Base-by-base conservation (phyloP, 257 asterid genomes). In the Lycium ferocissimum region DNA sequence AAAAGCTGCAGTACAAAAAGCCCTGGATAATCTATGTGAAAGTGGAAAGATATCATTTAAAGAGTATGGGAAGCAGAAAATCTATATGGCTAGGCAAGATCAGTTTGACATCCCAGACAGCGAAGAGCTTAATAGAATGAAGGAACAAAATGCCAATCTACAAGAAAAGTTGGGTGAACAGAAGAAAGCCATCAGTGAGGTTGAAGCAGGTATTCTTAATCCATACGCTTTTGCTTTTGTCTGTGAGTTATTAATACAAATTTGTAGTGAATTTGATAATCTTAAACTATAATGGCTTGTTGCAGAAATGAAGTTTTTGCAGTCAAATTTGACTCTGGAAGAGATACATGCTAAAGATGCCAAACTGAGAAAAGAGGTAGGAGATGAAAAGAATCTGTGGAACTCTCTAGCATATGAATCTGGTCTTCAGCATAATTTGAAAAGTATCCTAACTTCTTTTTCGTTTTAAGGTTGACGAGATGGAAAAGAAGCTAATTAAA, bases 61-160 rank as follows among this genome's bases (percentile, higher is more conserved):
- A 85, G 99, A 97, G 88, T 97, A 95, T 80, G 99, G 99, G 18
- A 97, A 97, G 91, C 98, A 95, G 95, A 97, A 97, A 86, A 91
- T 97, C 81, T 97, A 94, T 87, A 80, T 97, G 84, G 99, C 98
- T 66, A 89, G 92, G 88, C 98, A 97, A 89, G 99, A 97, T 88
- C 99, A 97, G 91, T 97, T 95, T 75, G 91, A 93, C 61, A 97
- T 97, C 90, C 98, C 97, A 14, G 93, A 97, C 84, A 88, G 7
- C 51, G 98, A 97, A 72, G 98, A 96, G 92, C 98, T 96, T 84
- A 92, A 85, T 85, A 92, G 85, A 83, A 96, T 96, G 98, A 95
- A 96, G 85, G 94, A 93, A 87, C 92, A 90, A 69, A 96, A 94
- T 83, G 84, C 92, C 45, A 93, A 91, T 86, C 90, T 95, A 83